These are phyloP conservation scores for Russula ochroleuca DNA, from an alignment of 768 basidiomycete genomes.

Conservation along the genomic window DNA sequence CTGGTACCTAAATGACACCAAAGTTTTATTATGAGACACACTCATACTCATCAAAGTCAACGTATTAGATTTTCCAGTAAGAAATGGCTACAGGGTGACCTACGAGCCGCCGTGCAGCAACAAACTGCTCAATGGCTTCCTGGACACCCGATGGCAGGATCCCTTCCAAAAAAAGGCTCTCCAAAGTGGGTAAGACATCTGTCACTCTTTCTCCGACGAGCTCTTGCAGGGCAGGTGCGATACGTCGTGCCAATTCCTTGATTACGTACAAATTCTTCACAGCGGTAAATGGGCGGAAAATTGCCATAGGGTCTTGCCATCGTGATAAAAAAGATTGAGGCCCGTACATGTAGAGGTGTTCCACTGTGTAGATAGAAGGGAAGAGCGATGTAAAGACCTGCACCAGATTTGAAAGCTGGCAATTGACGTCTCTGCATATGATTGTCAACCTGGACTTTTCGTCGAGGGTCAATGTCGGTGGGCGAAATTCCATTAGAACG, in stretches of 20 bases:
- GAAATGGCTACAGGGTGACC: background rate
- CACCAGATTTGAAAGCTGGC: no score
- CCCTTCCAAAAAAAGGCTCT: background rate
- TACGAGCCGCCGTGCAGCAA: background rate
- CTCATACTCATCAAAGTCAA: no score
- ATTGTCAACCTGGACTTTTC: no score
- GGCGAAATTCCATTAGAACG: no score
- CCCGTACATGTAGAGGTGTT: background rate
- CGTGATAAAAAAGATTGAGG: background rate
- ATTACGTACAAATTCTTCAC: background rate
- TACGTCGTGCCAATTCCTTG: background rate
- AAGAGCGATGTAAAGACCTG: no score
- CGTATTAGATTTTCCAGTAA: background rate
- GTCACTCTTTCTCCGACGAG: background rate
- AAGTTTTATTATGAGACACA: no score
- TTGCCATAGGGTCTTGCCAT: background rate
- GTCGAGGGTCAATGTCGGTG: no score
- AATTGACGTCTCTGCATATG: no score
- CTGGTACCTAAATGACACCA: no score
- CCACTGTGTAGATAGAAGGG: background rate
- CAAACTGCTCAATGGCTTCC: background rate
- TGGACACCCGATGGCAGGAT: background rate
- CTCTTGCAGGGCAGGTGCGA: background rate
- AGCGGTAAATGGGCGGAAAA: background rate
- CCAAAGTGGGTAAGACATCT: background rate